A percentile compares a stretch with the other conserved stretches of the same genome.
phyloP scores from a whole-genome alignment of 2,329 filamentous ascomycete genomes.

The Trichoderma arundinaceum region DNA sequence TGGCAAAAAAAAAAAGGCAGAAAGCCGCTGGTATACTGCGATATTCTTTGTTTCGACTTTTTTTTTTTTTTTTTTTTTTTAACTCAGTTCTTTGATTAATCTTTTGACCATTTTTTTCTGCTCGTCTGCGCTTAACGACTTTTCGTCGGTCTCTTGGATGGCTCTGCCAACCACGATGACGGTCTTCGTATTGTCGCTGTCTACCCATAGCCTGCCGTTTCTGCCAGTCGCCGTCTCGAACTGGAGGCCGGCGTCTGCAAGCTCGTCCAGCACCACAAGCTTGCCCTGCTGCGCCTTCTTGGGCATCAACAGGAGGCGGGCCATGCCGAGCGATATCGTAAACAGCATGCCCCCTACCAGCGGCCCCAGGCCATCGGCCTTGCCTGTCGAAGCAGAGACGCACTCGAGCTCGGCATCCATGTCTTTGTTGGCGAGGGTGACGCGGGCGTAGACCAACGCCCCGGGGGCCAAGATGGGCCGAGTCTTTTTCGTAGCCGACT shows the following conservation, averaged over 20 bases:
- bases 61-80: background rate
- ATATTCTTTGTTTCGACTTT: background rate
- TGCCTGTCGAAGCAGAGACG: constrained; percentile 83
- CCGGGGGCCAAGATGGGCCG: constrained; percentile 76
- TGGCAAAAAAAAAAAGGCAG: background rate
- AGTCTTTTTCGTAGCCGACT: constrained; percentile 90
- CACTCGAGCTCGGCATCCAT: constrained; percentile 92
- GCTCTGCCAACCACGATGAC: constrained; percentile 80
- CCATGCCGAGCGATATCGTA: constrained; percentile 77
- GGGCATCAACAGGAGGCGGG: constrained; percentile 75
- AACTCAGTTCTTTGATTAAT: constrained; percentile 59
- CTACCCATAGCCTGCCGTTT: constrained; percentile 92
- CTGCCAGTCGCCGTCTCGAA: constrained; percentile 94
- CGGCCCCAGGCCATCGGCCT: constrained; percentile 84
- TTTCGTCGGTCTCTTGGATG: constrained; percentile 77
- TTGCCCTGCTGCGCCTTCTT: constrained; percentile 66
- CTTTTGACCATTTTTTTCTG: constrained; percentile 74
- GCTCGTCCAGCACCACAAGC: constrained; percentile 76
- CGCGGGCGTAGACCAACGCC: constrained; percentile 86
- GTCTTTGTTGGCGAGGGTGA: constrained; percentile 76
- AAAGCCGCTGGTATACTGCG: background rate
- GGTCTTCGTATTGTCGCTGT: constrained; percentile 74
- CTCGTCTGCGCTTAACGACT: constrained; percentile 64
- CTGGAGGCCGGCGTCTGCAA: constrained; percentile 75
- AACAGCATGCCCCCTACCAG: constrained; percentile 87